phyloP scores from a whole-genome alignment of 2,329 filamentous ascomycete species.

The Cryoendolithus antarcticus region DNA sequence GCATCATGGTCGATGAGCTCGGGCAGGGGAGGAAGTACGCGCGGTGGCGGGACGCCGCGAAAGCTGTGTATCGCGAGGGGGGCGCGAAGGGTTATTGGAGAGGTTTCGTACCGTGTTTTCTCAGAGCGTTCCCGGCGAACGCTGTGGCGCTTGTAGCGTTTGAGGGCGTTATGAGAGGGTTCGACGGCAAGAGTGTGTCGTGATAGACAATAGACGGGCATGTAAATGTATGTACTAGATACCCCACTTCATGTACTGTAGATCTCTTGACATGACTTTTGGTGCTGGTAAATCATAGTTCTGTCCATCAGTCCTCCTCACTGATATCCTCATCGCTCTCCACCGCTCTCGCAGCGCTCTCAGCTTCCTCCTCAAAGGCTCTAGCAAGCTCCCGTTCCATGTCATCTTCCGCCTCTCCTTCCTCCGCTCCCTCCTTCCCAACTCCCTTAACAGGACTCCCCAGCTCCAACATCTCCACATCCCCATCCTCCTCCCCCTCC shows the following conservation, averaged over 20 bases:
- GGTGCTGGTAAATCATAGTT: neutral
- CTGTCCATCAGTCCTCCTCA: slow-evolving; percentile 11
- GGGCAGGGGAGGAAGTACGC: slow-evolving; percentile 61
- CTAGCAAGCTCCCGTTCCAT: slow-evolving; percentile 32
- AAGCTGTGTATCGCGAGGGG: slow-evolving; percentile 59
- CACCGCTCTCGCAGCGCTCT: slow-evolving; percentile 20
- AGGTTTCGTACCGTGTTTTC: slow-evolving; percentile 85
- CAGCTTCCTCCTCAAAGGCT: slow-evolving; percentile 23
- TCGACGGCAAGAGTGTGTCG: no score
- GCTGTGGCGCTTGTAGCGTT: slow-evolving; percentile 87
- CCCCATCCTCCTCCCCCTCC: slow-evolving; percentile 25
- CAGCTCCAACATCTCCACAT: slow-evolving; percentile 21
- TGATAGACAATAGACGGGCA: no score
- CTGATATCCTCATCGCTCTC: slow-evolving; percentile 34
- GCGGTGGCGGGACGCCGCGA: slow-evolving; percentile 69
- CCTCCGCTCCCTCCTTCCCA: slow-evolving; percentile 13
- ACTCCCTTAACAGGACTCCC: slow-evolving; percentile 12
- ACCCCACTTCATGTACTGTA: no score
- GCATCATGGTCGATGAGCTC: slow-evolving; percentile 90
- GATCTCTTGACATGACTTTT: no score
- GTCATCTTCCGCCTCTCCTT: slow-evolving; percentile 27
- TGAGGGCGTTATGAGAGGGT: slow-evolving; percentile 53
- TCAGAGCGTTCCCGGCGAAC: slow-evolving; percentile 91
- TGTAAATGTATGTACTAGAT: no score
- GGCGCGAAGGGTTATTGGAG: slow-evolving; percentile 78